Evolutionary conservation across 2,329 filamentous ascomycete genomes (phyloP).

Genomic region (Aspergillus amoenus): DNA sequence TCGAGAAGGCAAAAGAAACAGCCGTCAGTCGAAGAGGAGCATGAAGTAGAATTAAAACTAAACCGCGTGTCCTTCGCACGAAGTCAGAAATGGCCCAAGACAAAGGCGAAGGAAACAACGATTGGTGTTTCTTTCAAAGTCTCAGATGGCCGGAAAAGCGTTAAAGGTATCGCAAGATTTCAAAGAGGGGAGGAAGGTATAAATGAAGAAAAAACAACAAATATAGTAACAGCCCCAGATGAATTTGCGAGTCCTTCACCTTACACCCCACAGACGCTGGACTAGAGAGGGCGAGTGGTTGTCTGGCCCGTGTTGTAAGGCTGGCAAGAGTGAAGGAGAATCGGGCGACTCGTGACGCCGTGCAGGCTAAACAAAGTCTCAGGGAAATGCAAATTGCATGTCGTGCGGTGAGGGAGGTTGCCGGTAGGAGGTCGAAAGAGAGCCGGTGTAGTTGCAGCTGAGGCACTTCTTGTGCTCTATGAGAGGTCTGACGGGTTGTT

Average conservation of each 20-base stretch:
- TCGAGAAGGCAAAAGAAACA: slow-evolving; percentile 5
- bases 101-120: slow-evolving; percentile 18
- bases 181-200: slow-evolving; percentile 10
- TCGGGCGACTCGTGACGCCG: slow-evolving; percentile 24
- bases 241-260: background rate
- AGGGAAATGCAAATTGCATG: slow-evolving; percentile 23
- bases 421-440: slow-evolving; percentile 8
- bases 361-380: slow-evolving; percentile 20
- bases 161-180: background rate
- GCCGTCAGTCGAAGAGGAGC: slow-evolving; percentile 6
- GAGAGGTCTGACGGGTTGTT: slow-evolving; percentile 19
- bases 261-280: background rate
- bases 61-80: background rate
- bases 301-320: background rate
- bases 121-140: slow-evolving; percentile 15
- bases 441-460: background rate
- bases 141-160: slow-evolving; percentile 1
- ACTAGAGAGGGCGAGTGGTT: slow-evolving; percentile 1
- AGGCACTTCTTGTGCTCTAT: background rate
- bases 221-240: slow-evolving; percentile 4
- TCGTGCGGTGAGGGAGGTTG: slow-evolving; percentile 9
- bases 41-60: slow-evolving; percentile 13
- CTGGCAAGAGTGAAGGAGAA: slow-evolving; percentile 23
- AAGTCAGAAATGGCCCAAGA: slow-evolving; percentile 6
- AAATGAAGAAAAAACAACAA: slow-evolving; percentile 5